Percentiles rank a stretch among this genome's conserved stretches.
Conservation (phyloP, 805 yeast genomes). For the Priceomyces castillae region DNA sequence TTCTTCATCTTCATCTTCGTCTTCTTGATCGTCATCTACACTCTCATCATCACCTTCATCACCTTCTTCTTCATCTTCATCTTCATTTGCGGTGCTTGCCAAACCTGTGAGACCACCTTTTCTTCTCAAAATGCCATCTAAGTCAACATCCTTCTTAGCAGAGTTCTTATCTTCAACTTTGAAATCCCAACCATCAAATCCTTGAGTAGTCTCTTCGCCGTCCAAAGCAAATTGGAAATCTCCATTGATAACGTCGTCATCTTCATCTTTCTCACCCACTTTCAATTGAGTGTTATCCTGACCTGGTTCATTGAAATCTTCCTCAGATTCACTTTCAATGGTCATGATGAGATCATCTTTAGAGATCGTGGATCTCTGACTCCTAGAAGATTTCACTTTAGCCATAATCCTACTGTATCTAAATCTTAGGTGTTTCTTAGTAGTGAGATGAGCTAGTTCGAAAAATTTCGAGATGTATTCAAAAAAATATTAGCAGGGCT, state of each 20-base stretch:
- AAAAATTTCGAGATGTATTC: conserved; percentile 8
- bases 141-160: conserved; percentile 65
- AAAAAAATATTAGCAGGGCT: conserved; percentile 4
- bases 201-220: conserved; percentile 47
- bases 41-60: conserved; percentile 23
- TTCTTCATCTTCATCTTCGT: conserved; percentile 33
- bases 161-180: conserved; percentile 42
- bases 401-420: conserved; percentile 4
- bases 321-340: conserved; percentile 73
- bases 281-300: conserved; percentile 16
- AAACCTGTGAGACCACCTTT: conserved; percentile 70
- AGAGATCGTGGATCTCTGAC: conserved; percentile 4
- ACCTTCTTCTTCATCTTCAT: conserved; percentile 18
- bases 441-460: conserved; percentile 11
- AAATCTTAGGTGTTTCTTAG: neutral
- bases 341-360: conserved; percentile 64
- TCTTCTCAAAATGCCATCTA: conserved; percentile 81
- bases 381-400: conserved; percentile 1
- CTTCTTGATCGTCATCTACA: conserved; percentile 18
- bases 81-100: conserved; percentile 30
- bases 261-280: conserved; percentile 20
- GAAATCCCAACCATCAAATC: conserved; percentile 84
- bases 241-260: conserved; percentile 57
- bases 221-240: conserved; percentile 69
- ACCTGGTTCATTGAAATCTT: conserved; percentile 22